A percentile compares a stretch with the other conserved stretches of the same genome.
phyloP scores from a whole-genome alignment of 1,139 yeast species.

The Sugiyamaella castrensis region DNA sequence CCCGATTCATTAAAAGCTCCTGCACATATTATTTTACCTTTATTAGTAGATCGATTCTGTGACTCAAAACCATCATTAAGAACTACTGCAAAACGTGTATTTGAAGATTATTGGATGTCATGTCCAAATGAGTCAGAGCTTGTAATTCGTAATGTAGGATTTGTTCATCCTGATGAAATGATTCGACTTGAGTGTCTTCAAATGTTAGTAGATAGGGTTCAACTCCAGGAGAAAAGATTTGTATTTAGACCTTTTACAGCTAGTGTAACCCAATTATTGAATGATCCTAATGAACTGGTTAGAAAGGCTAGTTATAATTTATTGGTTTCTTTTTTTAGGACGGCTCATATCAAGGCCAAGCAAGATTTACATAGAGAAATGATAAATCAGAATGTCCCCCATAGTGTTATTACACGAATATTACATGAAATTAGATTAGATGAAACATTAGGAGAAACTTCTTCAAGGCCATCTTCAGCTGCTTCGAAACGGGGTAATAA shows the following conservation, averaged over 20 bases:
- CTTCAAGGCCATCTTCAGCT: background rate
- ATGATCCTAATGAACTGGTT: slow-evolving; percentile 38
- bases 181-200: slow-evolving; percentile 47
- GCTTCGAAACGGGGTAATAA: background rate
- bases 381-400: slow-evolving; percentile 19
- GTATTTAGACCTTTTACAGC: slow-evolving; percentile 46
- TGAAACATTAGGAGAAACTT: background rate
- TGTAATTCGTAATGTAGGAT: slow-evolving; percentile 50
- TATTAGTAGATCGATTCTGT: slow-evolving; percentile 52
- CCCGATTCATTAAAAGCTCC: slow-evolving; percentile 51
- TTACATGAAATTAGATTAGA: slow-evolving; percentile 22
- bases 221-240: slow-evolving; percentile 41
- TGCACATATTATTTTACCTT: slow-evolving; percentile 54
- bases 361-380: slow-evolving; percentile 52
- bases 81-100: slow-evolving; percentile 53
- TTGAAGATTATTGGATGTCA: slow-evolving; percentile 67
- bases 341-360: slow-evolving; percentile 43
- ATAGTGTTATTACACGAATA: slow-evolving; percentile 11
- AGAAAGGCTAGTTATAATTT: slow-evolving; percentile 38
- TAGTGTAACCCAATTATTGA: slow-evolving; percentile 41
- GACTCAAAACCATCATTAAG: slow-evolving; percentile 47
- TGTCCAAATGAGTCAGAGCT: slow-evolving; percentile 56
- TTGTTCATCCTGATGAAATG: slow-evolving; percentile 42
- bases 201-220: slow-evolving; percentile 39
- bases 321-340: slow-evolving; percentile 43